Base-by-base conservation (phyloP, 176 grass and related monocot genomes). In the Aegilops speltoides region DNA sequence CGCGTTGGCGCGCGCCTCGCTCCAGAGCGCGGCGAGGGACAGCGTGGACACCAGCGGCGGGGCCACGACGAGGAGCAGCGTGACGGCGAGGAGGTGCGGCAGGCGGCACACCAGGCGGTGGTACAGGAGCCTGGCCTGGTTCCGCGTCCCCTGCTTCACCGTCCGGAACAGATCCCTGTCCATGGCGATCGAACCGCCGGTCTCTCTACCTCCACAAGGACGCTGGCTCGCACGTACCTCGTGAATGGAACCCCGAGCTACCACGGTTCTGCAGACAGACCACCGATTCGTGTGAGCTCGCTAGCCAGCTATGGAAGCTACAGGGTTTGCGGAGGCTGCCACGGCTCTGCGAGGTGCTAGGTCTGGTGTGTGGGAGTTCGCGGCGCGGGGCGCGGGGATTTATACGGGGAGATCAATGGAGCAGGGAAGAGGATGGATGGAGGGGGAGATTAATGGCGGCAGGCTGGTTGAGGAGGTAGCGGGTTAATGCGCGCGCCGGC, bases 61-160 rank as follows among this genome's bases (percentile, higher is more conserved):
- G 45, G 31, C 10, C 4, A n/a, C 63, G 33, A 50, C 76, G 77
- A 88, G 50, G 31, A 91, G 23, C 37, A 88, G 52, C 8, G 90
- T 77, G 41, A 71, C 23, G 76, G 78, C 75, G 61, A 84, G 78
- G 77, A 91, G 60, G 64, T 78, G 86, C 62, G 81, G 84, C 2
- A 87, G 85, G 80, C 82, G 81, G 6, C 29, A 2, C 48, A 77
- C 17, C 22, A 88, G 77, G 50, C 81, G 86, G 76, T 84, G 89
- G 86, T 85, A 71, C 10, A 91, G 77, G 2, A 50, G 37, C 48
- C 72, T 54, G 15, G 85, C 77, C 69, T 91, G 85, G 89, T 91
- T 88, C 50, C 50, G 69, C 22, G 62, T 52, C 48, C 75, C 83
- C 63, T 86, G 88, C 36, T 24, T 59, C 76, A 91, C 76, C 75